phyloP scores from a whole-genome alignment of 2,329 filamentous ascomycete genomes.

The Tricladium varicosporioides region DNA sequence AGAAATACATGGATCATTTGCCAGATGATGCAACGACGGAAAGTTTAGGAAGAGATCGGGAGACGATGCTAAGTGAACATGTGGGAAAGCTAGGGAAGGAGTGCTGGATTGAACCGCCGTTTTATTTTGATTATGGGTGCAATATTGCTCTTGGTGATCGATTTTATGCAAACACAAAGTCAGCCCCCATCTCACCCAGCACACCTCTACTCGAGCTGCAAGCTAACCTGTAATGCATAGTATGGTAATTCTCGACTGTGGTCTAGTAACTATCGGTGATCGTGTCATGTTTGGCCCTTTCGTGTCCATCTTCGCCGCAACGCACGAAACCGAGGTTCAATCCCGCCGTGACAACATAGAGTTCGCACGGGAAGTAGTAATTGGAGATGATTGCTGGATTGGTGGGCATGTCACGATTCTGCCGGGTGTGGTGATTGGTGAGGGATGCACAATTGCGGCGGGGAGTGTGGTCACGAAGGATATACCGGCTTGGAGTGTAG shows the following conservation, averaged over 20 bases:
- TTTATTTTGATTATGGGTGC: slow-evolving; percentile 64
- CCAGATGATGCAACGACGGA: slow-evolving; percentile 45
- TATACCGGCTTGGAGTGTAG: slow-evolving; percentile 47
- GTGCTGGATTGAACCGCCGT: slow-evolving; percentile 57
- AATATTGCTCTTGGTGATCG: slow-evolving; percentile 60
- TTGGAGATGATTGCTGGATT: slow-evolving; percentile 55
- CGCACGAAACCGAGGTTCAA: slow-evolving; percentile 65
- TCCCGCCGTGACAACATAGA: slow-evolving; percentile 47
- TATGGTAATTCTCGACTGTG: slow-evolving; percentile 62
- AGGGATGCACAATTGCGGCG: slow-evolving; percentile 50
- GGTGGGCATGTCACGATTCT: slow-evolving; percentile 49
- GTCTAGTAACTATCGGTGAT: slow-evolving; percentile 49
- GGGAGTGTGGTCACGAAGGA: slow-evolving; percentile 50
- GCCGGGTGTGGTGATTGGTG: slow-evolving; percentile 51
- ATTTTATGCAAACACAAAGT: slow-evolving; percentile 64
- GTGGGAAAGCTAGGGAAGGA: slow-evolving; percentile 50
- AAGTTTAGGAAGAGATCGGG: slow-evolving; percentile 39
- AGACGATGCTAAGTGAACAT: slow-evolving; percentile 47
- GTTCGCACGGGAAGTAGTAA: slow-evolving; percentile 44
- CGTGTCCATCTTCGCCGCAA: slow-evolving; percentile 67
- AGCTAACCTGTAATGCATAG: background rate
- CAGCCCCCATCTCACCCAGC: background rate
- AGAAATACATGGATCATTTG: slow-evolving; percentile 58
- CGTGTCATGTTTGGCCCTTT: slow-evolving; percentile 58
- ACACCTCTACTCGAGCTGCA: too few relatives aligned